A percentile compares a stretch with the other conserved stretches of the same genome.
phyloP scores from a whole-genome alignment of 2,329 filamentous ascomycete genomes.

The Cladosporium colombiae region DNA sequence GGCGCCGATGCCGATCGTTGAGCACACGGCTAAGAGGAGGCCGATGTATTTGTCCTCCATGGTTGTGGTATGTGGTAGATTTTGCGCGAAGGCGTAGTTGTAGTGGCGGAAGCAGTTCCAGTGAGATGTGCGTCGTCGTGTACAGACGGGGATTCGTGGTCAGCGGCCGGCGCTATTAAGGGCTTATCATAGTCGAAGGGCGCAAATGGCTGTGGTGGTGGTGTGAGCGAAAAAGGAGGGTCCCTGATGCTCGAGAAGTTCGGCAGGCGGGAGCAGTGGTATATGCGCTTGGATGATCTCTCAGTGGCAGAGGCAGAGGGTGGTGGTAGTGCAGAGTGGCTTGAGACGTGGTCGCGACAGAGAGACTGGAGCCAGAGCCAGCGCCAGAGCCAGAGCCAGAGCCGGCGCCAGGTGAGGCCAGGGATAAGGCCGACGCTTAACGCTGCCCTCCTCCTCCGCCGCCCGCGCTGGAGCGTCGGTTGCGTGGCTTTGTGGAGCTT shows the following conservation, averaged over 20 bases:
- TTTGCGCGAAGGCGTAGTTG: neutral
- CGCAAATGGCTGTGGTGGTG: constrained; percentile 1
- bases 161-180: constrained; percentile 20
- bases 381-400: too few relatives aligned
- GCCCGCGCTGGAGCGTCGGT: constrained; percentile 1
- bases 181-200: constrained; percentile 18
- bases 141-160: constrained; percentile 9
- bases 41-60: constrained; percentile 68
- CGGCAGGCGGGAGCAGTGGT: neutral
- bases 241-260: neutral
- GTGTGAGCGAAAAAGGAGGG: neutral
- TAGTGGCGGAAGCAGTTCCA: neutral
- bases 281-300: neutral
- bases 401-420: neutral
- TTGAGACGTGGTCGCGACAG: constrained; percentile 18
- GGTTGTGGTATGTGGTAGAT: neutral
- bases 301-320: neutral
- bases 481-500: constrained; percentile 19
- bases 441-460: neutral
- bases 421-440: constrained; percentile 7
- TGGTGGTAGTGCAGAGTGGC: neutral
- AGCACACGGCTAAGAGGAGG: constrained; percentile 71
- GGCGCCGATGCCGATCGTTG: constrained; percentile 75
- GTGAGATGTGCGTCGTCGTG: constrained; percentile 5
- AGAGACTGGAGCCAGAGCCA: neutral